phyloP scores from a whole-genome alignment of 2,329 filamentous ascomycete genomes.

The Xylaria digitata region DNA sequence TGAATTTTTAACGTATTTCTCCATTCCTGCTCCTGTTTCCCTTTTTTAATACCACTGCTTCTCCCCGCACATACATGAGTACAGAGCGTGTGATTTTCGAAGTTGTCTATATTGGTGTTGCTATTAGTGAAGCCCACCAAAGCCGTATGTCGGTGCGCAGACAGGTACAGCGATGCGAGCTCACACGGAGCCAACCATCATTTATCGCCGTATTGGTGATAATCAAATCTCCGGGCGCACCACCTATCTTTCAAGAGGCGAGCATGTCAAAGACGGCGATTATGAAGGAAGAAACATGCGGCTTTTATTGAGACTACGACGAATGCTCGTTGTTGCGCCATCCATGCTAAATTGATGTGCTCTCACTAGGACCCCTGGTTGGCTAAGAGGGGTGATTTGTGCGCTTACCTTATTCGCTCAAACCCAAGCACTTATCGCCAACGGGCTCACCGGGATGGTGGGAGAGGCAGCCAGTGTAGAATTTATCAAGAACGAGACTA shows the following conservation, averaged over 20 bases:
- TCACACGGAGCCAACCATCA: neutral
- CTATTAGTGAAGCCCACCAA: neutral
- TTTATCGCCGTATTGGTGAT: neutral
- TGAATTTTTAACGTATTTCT: neutral
- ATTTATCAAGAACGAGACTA: neutral
- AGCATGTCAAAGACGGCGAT: neutral
- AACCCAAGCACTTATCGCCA: neutral
- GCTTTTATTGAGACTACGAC: neutral
- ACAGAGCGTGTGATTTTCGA: neutral
- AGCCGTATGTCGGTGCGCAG: neutral
- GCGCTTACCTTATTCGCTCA: neutral
- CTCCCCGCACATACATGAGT: neutral
- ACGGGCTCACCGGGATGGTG: neutral
- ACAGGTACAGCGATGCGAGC: neutral
- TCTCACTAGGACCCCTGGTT: neutral
- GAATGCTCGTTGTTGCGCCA: conserved; percentile 28
- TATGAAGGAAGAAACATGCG: neutral
- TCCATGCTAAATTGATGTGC: conserved; percentile 29
- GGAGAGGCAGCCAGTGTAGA: neutral
- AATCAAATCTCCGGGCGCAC: too few relatives aligned
- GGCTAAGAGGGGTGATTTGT: neutral
- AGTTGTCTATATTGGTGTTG: too few relatives aligned
- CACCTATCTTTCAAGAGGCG: too few relatives aligned
- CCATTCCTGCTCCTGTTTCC: neutral
- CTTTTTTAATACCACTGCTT: neutral